These are phyloP conservation scores for Acorus calamus DNA, from an alignment of 106 monocot genomes.

Conservation along the genomic window DNA sequence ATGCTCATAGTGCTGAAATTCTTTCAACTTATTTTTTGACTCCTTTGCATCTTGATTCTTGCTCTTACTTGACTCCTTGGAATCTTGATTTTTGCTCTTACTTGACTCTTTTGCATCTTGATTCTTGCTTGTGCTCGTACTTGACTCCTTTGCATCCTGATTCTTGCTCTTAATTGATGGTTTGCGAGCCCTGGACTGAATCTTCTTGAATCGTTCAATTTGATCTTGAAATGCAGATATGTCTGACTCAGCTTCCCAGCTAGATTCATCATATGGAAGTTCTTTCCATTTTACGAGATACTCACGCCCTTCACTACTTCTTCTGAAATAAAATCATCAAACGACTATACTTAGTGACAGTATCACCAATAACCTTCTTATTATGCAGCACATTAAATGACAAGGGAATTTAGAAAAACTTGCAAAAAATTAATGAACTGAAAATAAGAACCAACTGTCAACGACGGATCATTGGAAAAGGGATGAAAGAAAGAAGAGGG, in stretches of 20 bases:
- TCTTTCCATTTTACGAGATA: conserved; percentile 99
- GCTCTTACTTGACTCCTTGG: conserved; percentile 40
- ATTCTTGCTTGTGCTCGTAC: conserved; percentile 46
- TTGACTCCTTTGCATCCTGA: conserved; percentile 38
- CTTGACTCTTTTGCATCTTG: conserved; percentile 37
- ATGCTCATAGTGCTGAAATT: conserved; percentile 49
- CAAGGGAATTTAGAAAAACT: no score
- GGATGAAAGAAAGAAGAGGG: not conserved
- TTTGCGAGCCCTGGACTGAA: conserved; percentile 45
- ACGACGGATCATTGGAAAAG: no score
- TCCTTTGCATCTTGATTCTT: conserved; percentile 48
- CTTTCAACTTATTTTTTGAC: conserved; percentile 33
- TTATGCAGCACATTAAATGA: no score
- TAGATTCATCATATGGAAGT: conserved; percentile 86
- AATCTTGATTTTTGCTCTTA: conserved; percentile 30
- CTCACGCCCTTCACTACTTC: conserved; percentile 45
- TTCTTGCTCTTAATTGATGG: conserved; percentile 38
- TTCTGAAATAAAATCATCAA: conserved; percentile 37
- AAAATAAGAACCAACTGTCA: not conserved
- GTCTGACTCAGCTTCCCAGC: conserved; percentile 78
- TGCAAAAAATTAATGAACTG: not conserved
- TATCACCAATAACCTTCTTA: no score
- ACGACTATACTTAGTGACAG: not conserved
- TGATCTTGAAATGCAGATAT: conserved; percentile 79
- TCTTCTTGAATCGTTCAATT: conserved; percentile 61